Percentiles rank a stretch among this genome's conserved stretches.
These are phyloP conservation scores for Backusella tarrabulga DNA, from an alignment of 192 early-diverging fungal species.

Conservation along the genomic window DNA sequence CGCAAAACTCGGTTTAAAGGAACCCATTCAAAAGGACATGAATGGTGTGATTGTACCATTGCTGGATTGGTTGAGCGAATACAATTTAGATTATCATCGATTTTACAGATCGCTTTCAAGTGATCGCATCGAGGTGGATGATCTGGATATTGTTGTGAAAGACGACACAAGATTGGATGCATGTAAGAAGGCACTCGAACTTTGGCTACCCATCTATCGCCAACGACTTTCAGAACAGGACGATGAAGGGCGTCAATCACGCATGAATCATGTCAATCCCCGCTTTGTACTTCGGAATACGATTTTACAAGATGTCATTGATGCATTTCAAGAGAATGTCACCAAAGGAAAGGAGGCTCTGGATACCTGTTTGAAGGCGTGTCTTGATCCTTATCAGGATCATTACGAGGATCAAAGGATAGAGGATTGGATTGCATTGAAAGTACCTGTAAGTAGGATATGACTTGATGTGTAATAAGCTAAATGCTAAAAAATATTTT, in stretches of 20 bases:
- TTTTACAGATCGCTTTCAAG: constrained; percentile 71
- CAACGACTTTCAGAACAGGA: constrained; percentile 36
- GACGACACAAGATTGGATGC: constrained; percentile 27
- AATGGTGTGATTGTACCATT: constrained; percentile 59
- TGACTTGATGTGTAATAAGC: too few relatives aligned
- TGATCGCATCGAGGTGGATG: constrained; percentile 31
- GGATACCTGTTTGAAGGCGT: constrained; percentile 44
- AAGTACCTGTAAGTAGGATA: constrained; percentile 27
- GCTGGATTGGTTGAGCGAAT: constrained; percentile 60
- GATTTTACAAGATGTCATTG: constrained; percentile 68
- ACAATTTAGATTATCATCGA: constrained; percentile 68
- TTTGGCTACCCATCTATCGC: constrained; percentile 58
- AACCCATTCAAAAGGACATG: constrained; percentile 26
- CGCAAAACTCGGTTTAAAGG: constrained; percentile 50
- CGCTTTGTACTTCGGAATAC: constrained; percentile 76
- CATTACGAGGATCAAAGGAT: constrained; percentile 20
- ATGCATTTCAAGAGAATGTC: constrained; percentile 41
- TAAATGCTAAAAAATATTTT: neutral
- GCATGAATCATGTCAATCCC: constrained; percentile 74
- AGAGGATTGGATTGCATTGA: constrained; percentile 20
- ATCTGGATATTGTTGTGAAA: constrained; percentile 28
- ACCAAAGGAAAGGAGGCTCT: constrained; percentile 37
- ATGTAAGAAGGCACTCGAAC: constrained; percentile 33
- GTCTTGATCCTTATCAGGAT: constrained; percentile 56
- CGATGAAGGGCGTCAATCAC: constrained; percentile 29